Conservation (phyloP, 75 land plant genomes). For the Cryptomeria japonica region DNA sequence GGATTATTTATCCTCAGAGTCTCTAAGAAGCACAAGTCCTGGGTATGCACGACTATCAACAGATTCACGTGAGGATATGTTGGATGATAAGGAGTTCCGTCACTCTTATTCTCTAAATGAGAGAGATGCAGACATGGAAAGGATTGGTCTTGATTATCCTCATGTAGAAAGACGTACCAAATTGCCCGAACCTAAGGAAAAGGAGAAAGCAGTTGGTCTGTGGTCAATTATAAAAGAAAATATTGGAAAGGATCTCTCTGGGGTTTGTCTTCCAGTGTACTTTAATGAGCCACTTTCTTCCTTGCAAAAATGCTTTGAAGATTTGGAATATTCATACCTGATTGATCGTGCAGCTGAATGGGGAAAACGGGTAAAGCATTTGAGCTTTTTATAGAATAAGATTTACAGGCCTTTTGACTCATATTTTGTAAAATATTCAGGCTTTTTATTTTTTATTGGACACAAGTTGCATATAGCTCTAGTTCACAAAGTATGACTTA, state of each 20-base stretch:
- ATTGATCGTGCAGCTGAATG: constrained; percentile 65
- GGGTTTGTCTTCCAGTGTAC: constrained; percentile 77
- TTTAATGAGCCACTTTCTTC: constrained; percentile 83
- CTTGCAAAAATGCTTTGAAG: constrained; percentile 78
- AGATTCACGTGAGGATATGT: constrained; percentile 23
- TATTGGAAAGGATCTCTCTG: constrained; percentile 78
- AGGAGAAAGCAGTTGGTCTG: constrained; percentile 74
- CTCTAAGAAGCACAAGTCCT: constrained; percentile 49
- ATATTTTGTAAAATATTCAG: not conserved
- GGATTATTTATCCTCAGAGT: constrained; percentile 67
- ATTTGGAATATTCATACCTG: constrained; percentile 76
- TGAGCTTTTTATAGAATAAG: not conserved
- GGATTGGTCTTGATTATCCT: constrained; percentile 50
- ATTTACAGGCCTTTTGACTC: not conserved
- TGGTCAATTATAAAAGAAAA: constrained; percentile 84
- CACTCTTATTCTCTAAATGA: constrained; percentile 38
- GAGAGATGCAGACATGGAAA: constrained; percentile 38
- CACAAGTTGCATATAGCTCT: not conserved
- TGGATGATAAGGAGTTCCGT: constrained; percentile 24
- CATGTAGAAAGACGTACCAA: constrained; percentile 50
- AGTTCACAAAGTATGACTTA: not conserved
- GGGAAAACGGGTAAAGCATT: constrained; percentile 57
- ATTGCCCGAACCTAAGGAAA: constrained; percentile 74
- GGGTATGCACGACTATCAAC: not conserved
- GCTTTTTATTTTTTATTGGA: not conserved